Evolutionary conservation across 2,329 filamentous ascomycete species (phyloP), one percentile per base, ranked within the genome.

Genomic region (Trichophyton schoenleinii): DNA sequence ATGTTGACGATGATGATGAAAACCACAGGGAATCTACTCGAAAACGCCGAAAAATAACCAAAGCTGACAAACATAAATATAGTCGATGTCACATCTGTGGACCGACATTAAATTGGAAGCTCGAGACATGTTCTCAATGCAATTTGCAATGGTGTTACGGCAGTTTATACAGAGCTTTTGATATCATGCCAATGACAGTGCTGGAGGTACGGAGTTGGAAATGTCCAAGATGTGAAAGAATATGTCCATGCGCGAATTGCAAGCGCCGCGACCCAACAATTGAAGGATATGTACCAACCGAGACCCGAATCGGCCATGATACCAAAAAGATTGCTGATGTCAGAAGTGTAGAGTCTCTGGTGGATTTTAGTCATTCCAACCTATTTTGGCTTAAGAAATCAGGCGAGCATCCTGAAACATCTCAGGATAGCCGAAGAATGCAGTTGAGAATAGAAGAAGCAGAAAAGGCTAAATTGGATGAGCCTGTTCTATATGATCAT

Each of bases 301-400:
- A 87, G 62, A 96, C 91, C 0, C 79, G 92, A 0, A 81, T 97
- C 1, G 94, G 94, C 0, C 91, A 96, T 68, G 91, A 97, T 67
- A 99, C 94, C 0, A 88, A 85, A 60, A 87, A 88, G 38, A 86
- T 97, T 57, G 92, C 94, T 1, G 94, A 99, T 73, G 87, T 89
- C 59, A 85, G 94, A 63, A 96, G 91, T 68, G 85, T 96, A 4
- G 92, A 97, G 72, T 87, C 85, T 25, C 80, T 97, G 22, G 90
- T 97, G 7, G 91, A 97, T 70, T 96, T 96, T 73, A 85, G 88
- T 28, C 80, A 89, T 46, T 92, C 95, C 60, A 99, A 99, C 71
- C 78, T 95, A 28, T 83, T 81, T 48, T 96, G 91, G 90, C 77
- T 97, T 57, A 81, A 82, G 59, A 84, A 84, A 61, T 78, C 76